Conservation (phyloP, 306 rosid species). For the Cicer arietinum region DNA sequence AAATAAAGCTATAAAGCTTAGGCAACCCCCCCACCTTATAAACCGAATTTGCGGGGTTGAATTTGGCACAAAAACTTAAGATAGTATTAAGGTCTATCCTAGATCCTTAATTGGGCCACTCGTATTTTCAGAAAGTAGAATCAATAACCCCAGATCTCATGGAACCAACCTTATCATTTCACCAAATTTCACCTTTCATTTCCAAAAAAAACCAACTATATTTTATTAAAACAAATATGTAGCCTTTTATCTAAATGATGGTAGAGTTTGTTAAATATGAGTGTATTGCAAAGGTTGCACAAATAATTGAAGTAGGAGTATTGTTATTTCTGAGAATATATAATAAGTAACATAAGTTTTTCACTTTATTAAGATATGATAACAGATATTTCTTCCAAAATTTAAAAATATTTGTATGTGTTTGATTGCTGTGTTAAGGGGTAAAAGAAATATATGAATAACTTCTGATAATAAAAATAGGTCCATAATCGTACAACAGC, state of each 20-base stretch:
- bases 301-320: slow-evolving; percentile 26
- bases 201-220: slow-evolving; percentile 27
- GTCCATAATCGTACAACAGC: slow-evolving; percentile 20
- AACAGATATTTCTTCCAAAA: slow-evolving; percentile 15
- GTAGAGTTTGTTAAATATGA: background rate
- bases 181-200: slow-evolving; percentile 24
- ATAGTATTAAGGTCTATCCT: background rate
- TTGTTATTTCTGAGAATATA: slow-evolving; percentile 16
- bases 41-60: background rate
- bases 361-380: slow-evolving; percentile 23
- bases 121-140: background rate
- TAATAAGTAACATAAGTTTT: background rate
- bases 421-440: background rate
- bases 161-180: slow-evolving; percentile 26
- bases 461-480: slow-evolving; percentile 23
- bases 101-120: slow-evolving; percentile 5
- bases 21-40: background rate
- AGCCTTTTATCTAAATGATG: slow-evolving; percentile 1
- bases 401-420: slow-evolving; percentile 20
- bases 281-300: background rate
- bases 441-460: slow-evolving; percentile 13
- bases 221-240: background rate
- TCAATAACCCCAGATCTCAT: background rate
- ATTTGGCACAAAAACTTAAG: background rate
- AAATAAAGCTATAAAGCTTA: background rate